Evolutionary conservation across 192 early-diverging fungal genomes (phyloP).

Genomic region (Umbelopsis ramanniana): DNA sequence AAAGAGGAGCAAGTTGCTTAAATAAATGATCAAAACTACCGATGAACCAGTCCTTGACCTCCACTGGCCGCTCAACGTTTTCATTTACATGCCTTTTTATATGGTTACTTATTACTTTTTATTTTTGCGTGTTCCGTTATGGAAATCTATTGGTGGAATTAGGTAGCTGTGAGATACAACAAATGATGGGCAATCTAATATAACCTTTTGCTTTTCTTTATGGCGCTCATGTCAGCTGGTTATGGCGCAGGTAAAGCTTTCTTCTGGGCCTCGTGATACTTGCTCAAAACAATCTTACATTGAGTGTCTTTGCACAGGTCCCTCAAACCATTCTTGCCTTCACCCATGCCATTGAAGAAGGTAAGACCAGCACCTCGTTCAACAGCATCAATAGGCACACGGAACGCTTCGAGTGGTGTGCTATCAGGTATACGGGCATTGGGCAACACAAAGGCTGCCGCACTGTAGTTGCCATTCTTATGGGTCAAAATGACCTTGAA

Average conservation of each 20-base stretch:
- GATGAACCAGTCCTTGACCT: no score
- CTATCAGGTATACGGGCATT: conserved; percentile 73
- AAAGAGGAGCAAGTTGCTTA: no score
- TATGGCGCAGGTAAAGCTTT: conserved; percentile 7
- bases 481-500: conserved; percentile 87
- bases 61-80: no score
- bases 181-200: neutral
- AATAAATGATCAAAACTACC: no score
- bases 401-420: conserved; percentile 69
- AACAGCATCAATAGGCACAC: conserved; percentile 75
- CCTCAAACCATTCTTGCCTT: conserved; percentile 42
- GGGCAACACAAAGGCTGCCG: conserved; percentile 83
- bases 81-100: no score
- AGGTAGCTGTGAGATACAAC: neutral
- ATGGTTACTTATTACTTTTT: no score
- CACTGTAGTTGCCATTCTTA: conserved; percentile 51
- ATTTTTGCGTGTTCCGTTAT: no score
- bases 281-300: conserved; percentile 43
- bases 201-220: neutral
- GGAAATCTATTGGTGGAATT: no score
- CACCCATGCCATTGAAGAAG: conserved; percentile 67
- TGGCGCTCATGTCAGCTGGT: no score
- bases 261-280: conserved; percentile 42
- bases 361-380: conserved; percentile 70
- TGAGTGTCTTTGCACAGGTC: conserved; percentile 54